Conservation (phyloP, 73 alveolate genomes). For the Uronychia binucleata region DNA sequence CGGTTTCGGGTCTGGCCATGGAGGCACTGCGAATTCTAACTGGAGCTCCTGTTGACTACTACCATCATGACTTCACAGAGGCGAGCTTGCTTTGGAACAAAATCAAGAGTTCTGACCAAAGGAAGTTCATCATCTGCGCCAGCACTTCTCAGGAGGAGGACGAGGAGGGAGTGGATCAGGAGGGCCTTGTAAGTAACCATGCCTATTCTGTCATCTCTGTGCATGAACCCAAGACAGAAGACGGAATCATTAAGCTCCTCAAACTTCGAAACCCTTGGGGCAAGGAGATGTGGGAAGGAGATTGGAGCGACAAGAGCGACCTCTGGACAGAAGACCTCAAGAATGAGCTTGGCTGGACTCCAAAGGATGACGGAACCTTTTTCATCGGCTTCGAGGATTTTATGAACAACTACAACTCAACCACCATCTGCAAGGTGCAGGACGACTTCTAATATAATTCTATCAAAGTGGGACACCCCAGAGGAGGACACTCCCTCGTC, state of each 20-base stretch:
- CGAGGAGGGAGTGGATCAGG: conserved; percentile 12
- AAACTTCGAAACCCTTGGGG: conserved; percentile 63
- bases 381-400: conserved; percentile 68
- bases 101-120: background rate
- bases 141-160: conserved; percentile 62
- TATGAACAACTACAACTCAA: conserved; percentile 50
- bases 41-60: conserved; percentile 5
- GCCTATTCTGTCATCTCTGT: conserved; percentile 54
- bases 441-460: conserved; percentile 37
- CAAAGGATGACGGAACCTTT: conserved; percentile 63
- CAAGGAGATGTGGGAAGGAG: conserved; percentile 69
- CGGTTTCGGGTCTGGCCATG: conserved; percentile 34
- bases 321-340: conserved; percentile 70
- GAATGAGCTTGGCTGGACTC: conserved; percentile 31
- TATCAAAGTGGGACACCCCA: background rate
- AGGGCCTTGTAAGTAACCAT: conserved; percentile 66
- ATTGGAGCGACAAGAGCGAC: conserved; percentile 71
- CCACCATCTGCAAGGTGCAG: conserved; percentile 63
- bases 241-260: conserved; percentile 47
- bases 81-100: background rate
- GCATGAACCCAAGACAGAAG: background rate
- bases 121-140: conserved; percentile 4
- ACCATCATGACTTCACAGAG: background rate
- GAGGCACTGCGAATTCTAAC: conserved; percentile 28
- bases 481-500: background rate